These are phyloP conservation scores for Sapria himalayana DNA, from an alignment of 345 rosid genomes.

Conservation along the genomic window DNA sequence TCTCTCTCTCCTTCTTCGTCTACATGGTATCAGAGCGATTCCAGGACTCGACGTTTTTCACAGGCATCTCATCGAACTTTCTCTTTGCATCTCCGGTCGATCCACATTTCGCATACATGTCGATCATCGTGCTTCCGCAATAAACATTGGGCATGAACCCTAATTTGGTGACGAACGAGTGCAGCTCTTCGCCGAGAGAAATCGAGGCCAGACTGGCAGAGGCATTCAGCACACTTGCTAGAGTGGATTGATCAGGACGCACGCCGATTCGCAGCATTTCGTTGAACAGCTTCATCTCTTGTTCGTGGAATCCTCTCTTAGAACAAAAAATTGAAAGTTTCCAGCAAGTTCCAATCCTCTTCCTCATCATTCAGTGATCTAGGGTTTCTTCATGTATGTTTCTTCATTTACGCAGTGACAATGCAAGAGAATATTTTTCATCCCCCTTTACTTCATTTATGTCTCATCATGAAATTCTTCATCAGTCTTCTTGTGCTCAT, in stretches of 20 bases:
- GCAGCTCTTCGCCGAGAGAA: slow-evolving; percentile 50
- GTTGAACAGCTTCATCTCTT: slow-evolving; percentile 38
- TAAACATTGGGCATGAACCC: slow-evolving; percentile 54
- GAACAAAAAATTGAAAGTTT: too few relatives aligned
- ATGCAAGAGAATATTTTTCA: too few relatives aligned
- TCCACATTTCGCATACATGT: slow-evolving; percentile 82
- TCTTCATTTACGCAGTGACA: too few relatives aligned
- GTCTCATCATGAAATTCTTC: too few relatives aligned
- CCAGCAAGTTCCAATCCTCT: too few relatives aligned
- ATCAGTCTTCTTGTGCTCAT: too few relatives aligned
- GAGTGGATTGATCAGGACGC: slow-evolving; percentile 64
- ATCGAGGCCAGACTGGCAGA: slow-evolving; percentile 53
- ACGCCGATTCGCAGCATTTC: slow-evolving; percentile 32
- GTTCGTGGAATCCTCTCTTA: slow-evolving; percentile 48
- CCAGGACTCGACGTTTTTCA: slow-evolving; percentile 62
- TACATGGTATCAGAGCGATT: slow-evolving; percentile 58
- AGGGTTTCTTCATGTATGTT: too few relatives aligned
- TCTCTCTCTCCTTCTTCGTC: too few relatives aligned
- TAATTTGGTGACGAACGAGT: slow-evolving; percentile 36
- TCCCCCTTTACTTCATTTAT: too few relatives aligned
- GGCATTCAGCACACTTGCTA: slow-evolving; percentile 56
- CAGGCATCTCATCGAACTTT: slow-evolving; percentile 58
- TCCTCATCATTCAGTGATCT: too few relatives aligned
- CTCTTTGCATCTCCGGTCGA: slow-evolving; percentile 43
- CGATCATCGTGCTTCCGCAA: slow-evolving; percentile 53